Percentiles rank a stretch among this genome's conserved stretches.
Evolutionary conservation across 2,329 filamentous ascomycete species (phyloP).

Genomic region (Pestalotiopsis sp.): DNA sequence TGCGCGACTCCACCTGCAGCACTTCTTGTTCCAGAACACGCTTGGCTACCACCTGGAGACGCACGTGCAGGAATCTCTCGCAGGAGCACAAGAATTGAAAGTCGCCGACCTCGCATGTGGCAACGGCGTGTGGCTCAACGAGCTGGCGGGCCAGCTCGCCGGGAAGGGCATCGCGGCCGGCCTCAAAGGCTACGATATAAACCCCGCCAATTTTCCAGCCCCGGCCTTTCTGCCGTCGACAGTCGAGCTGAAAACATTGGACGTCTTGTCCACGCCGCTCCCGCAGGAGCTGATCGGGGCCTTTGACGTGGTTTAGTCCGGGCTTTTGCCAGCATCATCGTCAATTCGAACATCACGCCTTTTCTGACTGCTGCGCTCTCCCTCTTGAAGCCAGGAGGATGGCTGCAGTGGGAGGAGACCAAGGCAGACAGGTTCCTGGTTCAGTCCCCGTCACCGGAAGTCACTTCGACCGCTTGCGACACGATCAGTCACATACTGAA

Average conservation of each 20-base stretch:
- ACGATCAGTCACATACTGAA: conserved; percentile 17
- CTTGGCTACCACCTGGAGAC: not conserved
- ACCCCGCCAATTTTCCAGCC: not conserved
- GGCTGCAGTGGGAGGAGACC: conserved; percentile 27
- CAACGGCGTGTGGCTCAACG: not conserved
- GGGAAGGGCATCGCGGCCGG: not conserved
- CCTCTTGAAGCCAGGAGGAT: conserved; percentile 27
- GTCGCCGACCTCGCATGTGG: not conserved
- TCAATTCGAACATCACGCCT: conserved; percentile 15
- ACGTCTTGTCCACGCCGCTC: conserved; percentile 20
- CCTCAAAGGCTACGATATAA: not conserved
- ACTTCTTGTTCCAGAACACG: conserved; percentile 20
- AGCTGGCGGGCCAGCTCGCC: not conserved
- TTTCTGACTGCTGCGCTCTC: conserved; percentile 16
- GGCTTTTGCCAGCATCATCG: conserved; percentile 20
- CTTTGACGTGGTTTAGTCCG: conserved; percentile 27
- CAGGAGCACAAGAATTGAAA: not conserved
- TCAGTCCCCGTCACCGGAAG: not conserved
- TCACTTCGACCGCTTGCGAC: conserved; percentile 14
- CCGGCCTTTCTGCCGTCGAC: not conserved
- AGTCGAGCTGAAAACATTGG: not conserved
- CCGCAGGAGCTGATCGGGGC: conserved; percentile 19
- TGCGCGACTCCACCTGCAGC: conserved; percentile 28
- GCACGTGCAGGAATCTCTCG: not conserved
- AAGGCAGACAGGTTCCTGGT: conserved; percentile 17